phyloP scores from a whole-genome alignment of 139 green algal genomes.

The Nannochloris sp. region DNA sequence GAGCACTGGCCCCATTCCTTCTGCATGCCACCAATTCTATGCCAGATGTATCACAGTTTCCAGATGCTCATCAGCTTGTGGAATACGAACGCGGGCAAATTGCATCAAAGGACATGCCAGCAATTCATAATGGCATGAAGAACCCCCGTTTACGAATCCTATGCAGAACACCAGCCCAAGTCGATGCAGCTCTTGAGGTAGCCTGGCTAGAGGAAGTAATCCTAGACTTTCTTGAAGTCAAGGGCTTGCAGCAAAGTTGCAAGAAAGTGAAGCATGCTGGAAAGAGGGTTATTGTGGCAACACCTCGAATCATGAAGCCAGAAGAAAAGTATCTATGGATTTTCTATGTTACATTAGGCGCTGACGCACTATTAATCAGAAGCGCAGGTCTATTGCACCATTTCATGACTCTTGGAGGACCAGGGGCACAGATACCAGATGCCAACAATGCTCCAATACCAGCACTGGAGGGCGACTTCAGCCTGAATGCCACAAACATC shows the following conservation, averaged over 20 bases:
- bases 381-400: conserved; percentile 55
- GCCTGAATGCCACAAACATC: conserved; percentile 71
- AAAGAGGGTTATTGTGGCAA: conserved; percentile 50
- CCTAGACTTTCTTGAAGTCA: conserved; percentile 76
- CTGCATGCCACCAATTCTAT: background rate
- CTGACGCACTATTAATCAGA: conserved; percentile 70
- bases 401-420: conserved; percentile 39
- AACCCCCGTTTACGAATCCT: conserved; percentile 36
- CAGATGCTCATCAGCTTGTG: background rate
- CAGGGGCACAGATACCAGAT: conserved; percentile 16
- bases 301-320: conserved; percentile 68
- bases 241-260: conserved; percentile 66
- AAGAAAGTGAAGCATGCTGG: conserved; percentile 36
- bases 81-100: background rate
- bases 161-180: conserved; percentile 58
- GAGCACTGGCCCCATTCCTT: conserved; percentile 45
- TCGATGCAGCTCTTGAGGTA: conserved; percentile 45
- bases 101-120: background rate
- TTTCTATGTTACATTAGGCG: conserved; percentile 63
- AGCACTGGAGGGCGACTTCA: conserved; percentile 69
- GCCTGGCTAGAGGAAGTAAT: conserved; percentile 68
- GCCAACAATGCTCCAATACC: conserved; percentile 22
- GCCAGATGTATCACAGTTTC: background rate
- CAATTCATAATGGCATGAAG: background rate
- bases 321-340: conserved; percentile 59